Evolutionary conservation across 495 filamentous ascomycete species (phyloP), one percentile per base, ranked within the genome.

Genomic region (Pyronema domesticum): DNA sequence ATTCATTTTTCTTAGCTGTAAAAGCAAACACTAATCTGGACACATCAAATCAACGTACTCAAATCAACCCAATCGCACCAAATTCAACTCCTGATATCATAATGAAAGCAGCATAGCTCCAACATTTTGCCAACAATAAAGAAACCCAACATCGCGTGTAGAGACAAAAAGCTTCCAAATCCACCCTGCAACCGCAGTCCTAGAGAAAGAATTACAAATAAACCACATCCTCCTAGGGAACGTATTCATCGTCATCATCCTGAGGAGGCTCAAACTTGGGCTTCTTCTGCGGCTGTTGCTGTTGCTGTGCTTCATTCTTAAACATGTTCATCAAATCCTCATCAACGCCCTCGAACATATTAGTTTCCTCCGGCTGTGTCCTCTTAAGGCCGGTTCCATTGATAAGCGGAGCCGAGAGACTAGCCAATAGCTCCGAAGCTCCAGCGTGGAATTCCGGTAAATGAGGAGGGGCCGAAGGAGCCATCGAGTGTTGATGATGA

Each of bases 291-390:
- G 54, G 52, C 11, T 60, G 37, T 11, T 61, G 59, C 39, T 62
- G 60, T 43, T 9, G 43, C 23, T 55, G 45, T 9, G 7, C 52
- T 56, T 79, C 72, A 39, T 78, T 75, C 51, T 78, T 74, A 55
- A 93, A 70, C 67, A 89, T 77, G 55, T 86, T 82, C n/a, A 81
- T 80, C 35, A 93, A 83, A 67, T 89, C 86, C 0, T 82, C 80
- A 62, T 93, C 86, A 58, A 93, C 71, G 33, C 80, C 86, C 57
- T 79, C 81, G 68, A 77, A 74, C 37, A 69, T 73, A 60, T 82
- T 79, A 7, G 66, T 60, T 55, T 80, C 77, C n/a, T 79, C 71
- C 55, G 82, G 72, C 60, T 89, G 88, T 61, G 86, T 74, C 68
- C 85, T 82, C 70, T 91, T 93, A 34, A 77, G 60, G 40, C 70